Percentiles rank a stretch among this genome's conserved stretches.
Evolutionary conservation across 2,329 filamentous ascomycete species (phyloP).

Genomic region (Tetracladium maxilliforme): DNA sequence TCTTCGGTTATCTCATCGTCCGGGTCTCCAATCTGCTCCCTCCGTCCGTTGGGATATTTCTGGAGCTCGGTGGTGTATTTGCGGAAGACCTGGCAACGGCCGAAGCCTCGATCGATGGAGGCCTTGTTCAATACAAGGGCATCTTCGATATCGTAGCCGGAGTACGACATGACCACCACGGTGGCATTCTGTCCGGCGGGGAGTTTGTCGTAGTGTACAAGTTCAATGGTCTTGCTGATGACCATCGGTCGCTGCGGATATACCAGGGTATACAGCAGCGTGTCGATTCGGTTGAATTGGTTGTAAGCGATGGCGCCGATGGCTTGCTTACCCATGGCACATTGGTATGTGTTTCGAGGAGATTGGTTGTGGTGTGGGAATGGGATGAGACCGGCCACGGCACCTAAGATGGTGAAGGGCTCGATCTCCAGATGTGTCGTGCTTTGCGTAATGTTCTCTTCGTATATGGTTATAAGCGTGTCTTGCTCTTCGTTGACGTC

Average conservation of each 20-base stretch:
- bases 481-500: constrained; percentile 99
- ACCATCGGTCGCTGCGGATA: constrained; percentile 98
- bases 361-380: constrained; percentile 99
- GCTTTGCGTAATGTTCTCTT: constrained; percentile 65
- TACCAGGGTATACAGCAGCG: constrained; percentile 87
- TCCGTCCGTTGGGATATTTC: constrained; percentile 71
- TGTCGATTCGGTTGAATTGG: constrained; percentile 94
- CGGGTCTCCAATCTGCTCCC: constrained; percentile 49
- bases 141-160: constrained; percentile 98
- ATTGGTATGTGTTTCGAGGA: constrained; percentile 96
- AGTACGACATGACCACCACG: constrained; percentile 98
- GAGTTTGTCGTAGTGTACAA: constrained; percentile 94
- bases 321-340: constrained; percentile 99
- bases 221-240: constrained; percentile 89
- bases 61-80: constrained; percentile 82
- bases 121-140: constrained; percentile 94
- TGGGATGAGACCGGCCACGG: constrained; percentile 89
- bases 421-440: constrained; percentile 97
- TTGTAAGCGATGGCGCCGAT: constrained; percentile 98
- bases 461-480: constrained; percentile 80
- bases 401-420: constrained; percentile 90
- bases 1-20: constrained; percentile 39
- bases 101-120: constrained; percentile 87
- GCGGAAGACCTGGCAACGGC: constrained; percentile 93
- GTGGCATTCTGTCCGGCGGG: constrained; percentile 94